Percentiles rank a stretch among this genome's conserved stretches.
Conservation (phyloP, 208 protist genomes). For the Trypanosomatidae sp. region DNA sequence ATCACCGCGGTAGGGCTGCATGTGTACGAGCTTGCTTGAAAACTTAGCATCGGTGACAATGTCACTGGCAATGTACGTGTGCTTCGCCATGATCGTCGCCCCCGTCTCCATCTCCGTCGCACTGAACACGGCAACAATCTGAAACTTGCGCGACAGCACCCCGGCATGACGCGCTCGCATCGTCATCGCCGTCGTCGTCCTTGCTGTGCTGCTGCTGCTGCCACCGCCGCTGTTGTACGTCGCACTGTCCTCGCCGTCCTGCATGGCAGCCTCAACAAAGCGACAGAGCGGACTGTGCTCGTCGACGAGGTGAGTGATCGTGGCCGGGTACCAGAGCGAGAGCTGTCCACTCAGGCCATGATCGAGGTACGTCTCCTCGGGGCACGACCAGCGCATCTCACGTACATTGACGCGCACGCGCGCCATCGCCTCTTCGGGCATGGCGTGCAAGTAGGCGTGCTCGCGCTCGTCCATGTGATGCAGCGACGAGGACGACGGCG, state of each 20-base stretch:
- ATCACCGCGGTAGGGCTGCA: constrained; percentile 28
- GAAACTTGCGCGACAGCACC: constrained; percentile 17
- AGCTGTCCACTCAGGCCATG: constrained; percentile 24
- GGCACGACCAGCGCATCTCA: constrained; percentile 65
- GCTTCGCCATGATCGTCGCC: constrained; percentile 49
- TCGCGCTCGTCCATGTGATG: not conserved
- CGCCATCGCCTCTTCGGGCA: constrained; percentile 12
- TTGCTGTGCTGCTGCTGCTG: not conserved
- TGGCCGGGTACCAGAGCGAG: constrained; percentile 63
- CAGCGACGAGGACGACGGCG: too few species aligned
- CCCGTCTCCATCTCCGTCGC: constrained; percentile 69
- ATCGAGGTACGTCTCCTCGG: constrained; percentile 36
- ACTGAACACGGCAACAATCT: constrained; percentile 70
- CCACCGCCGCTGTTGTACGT: constrained; percentile 3
- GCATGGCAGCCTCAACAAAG: too few species aligned
- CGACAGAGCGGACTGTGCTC: constrained; percentile 56
- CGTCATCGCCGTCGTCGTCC: not conserved
- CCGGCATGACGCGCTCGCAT: not conserved
- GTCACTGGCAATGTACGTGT: constrained; percentile 56
- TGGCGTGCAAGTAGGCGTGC: constrained; percentile 2
- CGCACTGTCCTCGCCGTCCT: constrained; percentile 12
- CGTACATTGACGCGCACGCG: constrained; percentile 42
- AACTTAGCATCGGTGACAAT: constrained; percentile 64
- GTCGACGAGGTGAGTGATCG: constrained; percentile 60
- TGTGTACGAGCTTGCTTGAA: constrained; percentile 56